Evolutionary conservation across 2,329 filamentous ascomycete genomes (phyloP), one percentile per base, ranked within the genome.

Genomic region (Monosporascus ibericus): DNA sequence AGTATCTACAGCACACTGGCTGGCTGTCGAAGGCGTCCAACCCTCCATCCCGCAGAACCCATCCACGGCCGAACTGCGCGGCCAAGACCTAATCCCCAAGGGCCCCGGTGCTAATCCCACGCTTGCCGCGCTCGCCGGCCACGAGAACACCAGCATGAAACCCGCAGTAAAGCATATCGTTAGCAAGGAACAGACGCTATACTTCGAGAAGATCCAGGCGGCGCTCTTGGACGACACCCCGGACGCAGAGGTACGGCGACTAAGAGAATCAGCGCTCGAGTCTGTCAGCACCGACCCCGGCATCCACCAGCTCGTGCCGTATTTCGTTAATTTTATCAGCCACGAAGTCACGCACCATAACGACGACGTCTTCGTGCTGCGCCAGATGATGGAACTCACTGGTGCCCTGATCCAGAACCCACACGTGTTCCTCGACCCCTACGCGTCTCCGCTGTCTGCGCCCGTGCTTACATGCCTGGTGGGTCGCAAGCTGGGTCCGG

Each of bases 21-120:
- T 97, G 55, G 92, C 94, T 22, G 90, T 99, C 48, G 94, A 99
- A 76, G 94, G 94, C 54, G 94, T 97, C 27, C 92, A 99, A 68
- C 94, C 94, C 2, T 89, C 91, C 1, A 96, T 97, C 62, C 91
- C 92, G 2, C 92, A 97, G 70, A 99, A 99, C 69, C 94, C 94
- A 6, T 94, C 91, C 2, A 85, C 88, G 6, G 84, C 85, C 64
- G 92, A 96, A 68, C 86, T 90, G 30, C 81, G 90, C 55, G 85
- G 87, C 49, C 87, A 92, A 66, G 92, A 96, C 63, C 79, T 96
- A 30, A 79, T 95, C 18, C 88, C 92, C 34, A 97, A 96, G 73
- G 92, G 92, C 6, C 86, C 90, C 3, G 90, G 90, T 57, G 89
- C 90, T 22, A 96, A 95, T 64, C 86, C 88, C 5, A 88, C 90